Evolutionary conservation across 371 early-diverging fungal species (phyloP).

Genomic region (Lichtheimia hyalospora): DNA sequence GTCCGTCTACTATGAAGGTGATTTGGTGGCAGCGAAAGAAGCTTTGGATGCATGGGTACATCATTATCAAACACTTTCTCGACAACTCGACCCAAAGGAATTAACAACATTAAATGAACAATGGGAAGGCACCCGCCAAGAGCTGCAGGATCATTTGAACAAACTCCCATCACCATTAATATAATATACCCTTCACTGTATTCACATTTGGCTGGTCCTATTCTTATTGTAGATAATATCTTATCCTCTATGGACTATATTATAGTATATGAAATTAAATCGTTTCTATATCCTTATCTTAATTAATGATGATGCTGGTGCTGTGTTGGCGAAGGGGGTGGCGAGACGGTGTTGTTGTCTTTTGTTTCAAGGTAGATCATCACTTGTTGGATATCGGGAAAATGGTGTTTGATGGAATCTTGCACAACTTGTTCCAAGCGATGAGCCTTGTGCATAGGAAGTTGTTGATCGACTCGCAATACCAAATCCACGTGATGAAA

Average conservation of each 20-base stretch:
- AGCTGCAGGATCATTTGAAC: background rate
- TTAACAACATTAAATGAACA: conserved; percentile 20
- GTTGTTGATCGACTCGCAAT: conserved; percentile 28
- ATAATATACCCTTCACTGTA: background rate
- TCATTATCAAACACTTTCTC: conserved; percentile 18
- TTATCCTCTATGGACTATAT: too few relatives aligned
- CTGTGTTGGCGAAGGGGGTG: too few relatives aligned
- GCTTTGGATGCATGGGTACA: conserved; percentile 15
- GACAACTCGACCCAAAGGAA: conserved; percentile 13
- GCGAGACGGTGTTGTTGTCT: background rate
- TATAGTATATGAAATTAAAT: too few relatives aligned
- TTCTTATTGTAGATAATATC: too few relatives aligned
- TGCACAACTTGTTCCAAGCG: conserved; percentile 30
- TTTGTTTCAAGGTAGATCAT: conserved; percentile 31
- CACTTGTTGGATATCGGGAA: conserved; percentile 39
- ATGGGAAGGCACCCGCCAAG: conserved; percentile 18
- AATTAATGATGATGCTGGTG: too few relatives aligned
- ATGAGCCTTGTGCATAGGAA: conserved; percentile 34
- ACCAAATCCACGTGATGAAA: conserved; percentile 45
- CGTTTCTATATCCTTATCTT: too few relatives aligned
- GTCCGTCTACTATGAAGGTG: conserved; percentile 24
- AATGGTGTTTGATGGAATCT: conserved; percentile 22
- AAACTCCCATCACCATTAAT: conserved; percentile 2
- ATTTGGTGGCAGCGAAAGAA: conserved; percentile 17
- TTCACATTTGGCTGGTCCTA: too few relatives aligned